A percentile compares a stretch with the other conserved stretches of the same genome.
phyloP scores from a whole-genome alignment of 2,329 filamentous ascomycete species.

The Coleophoma crateriformis region DNA sequence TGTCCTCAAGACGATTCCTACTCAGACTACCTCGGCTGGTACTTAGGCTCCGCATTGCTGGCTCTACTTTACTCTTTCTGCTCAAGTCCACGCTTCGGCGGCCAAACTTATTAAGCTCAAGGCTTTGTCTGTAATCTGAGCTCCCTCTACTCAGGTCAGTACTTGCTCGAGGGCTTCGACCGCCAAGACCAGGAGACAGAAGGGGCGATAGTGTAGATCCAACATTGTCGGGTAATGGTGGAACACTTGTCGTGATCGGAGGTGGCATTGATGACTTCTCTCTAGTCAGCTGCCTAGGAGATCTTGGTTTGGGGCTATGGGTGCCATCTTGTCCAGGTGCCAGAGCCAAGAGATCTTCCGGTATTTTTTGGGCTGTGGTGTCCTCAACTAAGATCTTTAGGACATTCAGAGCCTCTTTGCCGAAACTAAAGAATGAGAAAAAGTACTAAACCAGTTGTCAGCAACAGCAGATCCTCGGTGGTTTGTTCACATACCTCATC shows the following conservation, averaged over 20 bases:
- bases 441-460: constrained; percentile 61
- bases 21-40: constrained; percentile 46
- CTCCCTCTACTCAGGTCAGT: constrained; percentile 46
- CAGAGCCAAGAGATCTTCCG: constrained; percentile 21
- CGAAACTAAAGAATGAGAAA: constrained; percentile 89
- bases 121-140: constrained; percentile 48
- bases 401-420: constrained; percentile 75
- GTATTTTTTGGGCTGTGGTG: constrained; percentile 25
- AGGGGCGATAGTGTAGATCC: constrained; percentile 53
- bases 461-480: no score
- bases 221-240: constrained; percentile 46
- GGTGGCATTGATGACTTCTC: constrained; percentile 10
- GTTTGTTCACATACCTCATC: constrained; percentile 63
- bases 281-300: constrained; percentile 16
- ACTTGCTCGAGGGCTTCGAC: constrained; percentile 47
- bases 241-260: constrained; percentile 14
- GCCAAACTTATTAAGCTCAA: constrained; percentile 34
- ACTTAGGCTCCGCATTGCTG: constrained; percentile 58
- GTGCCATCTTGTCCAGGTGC: constrained; percentile 8
- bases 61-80: constrained; percentile 34
- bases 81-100: constrained; percentile 47
- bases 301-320: constrained; percentile 12
- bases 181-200: constrained; percentile 22
- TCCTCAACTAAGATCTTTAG: constrained; percentile 42
- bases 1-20: constrained; percentile 40